Conservation (phyloP, 768 basidiomycete genomes). For the Psilocybe azurescens region DNA sequence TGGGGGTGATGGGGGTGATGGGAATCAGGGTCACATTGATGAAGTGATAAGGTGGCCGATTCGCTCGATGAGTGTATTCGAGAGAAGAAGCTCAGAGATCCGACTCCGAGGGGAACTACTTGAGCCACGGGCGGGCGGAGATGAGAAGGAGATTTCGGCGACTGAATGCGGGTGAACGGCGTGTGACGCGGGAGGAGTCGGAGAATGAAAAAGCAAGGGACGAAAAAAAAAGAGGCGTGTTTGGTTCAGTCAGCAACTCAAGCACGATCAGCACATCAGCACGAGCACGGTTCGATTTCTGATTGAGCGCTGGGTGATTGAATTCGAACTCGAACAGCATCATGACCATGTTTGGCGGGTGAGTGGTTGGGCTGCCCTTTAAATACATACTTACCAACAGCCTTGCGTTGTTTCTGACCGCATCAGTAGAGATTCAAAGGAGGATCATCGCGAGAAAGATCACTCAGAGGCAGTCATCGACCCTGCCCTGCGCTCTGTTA, state of each 20-base stretch:
- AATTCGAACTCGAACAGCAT: slow-evolving; percentile 9
- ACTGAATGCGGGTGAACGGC: slow-evolving; percentile 19
- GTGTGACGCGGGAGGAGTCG: slow-evolving; percentile 24
- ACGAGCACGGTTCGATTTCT: slow-evolving; percentile 17
- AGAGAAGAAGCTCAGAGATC: no score
- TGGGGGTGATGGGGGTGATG: background rate
- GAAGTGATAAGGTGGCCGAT: slow-evolving; percentile 36
- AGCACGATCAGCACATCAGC: no score
- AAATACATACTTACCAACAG: slow-evolving; percentile 27
- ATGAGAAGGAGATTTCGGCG: slow-evolving; percentile 20
- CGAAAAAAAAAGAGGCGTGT: slow-evolving; percentile 10
- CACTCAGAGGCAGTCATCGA: slow-evolving; percentile 30
- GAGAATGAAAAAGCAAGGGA: slow-evolving; percentile 30
- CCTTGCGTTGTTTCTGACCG: slow-evolving; percentile 21
- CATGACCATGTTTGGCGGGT: slow-evolving; percentile 41
- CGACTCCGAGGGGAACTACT: no score
- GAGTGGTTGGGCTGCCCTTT: slow-evolving; percentile 22
- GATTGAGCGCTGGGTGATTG: background rate
- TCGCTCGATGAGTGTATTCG: background rate
- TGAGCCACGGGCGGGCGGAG: background rate
- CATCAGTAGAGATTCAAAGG: slow-evolving; percentile 27
- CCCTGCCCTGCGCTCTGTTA: slow-evolving; percentile 38
- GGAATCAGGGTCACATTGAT: slow-evolving; percentile 32
- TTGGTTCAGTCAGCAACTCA: slow-evolving; percentile 12
- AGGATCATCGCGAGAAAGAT: slow-evolving; percentile 21